A percentile compares a stretch with the other conserved stretches of the same genome.
These are phyloP conservation scores for Posidonia oceanica DNA, from an alignment of 116 monocot genomes.

Conservation along the genomic window DNA sequence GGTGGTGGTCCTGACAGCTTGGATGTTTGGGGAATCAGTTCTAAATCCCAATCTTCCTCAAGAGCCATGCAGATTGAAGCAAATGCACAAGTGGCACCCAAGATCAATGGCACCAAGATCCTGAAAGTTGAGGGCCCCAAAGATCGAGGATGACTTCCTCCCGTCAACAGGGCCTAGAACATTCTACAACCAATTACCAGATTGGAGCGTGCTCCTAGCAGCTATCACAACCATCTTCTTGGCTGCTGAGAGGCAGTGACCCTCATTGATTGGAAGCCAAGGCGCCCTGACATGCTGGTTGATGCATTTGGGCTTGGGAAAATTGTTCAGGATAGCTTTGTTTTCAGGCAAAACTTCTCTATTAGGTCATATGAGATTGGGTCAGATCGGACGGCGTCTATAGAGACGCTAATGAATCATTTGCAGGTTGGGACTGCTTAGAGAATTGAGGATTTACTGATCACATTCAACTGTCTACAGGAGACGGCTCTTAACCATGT, in stretches of 20 bases:
- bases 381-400: constrained; percentile 76
- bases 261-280: constrained; percentile 80
- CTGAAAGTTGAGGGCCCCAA: constrained; percentile 32
- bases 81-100: constrained; percentile 64
- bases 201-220: constrained; percentile 88
- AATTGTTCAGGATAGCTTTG: constrained; percentile 57
- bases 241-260: constrained; percentile 96
- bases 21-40: constrained; percentile 36
- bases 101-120: constrained; percentile 64
- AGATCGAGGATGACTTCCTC: constrained; percentile 37
- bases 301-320: constrained; percentile 74
- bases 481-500: constrained; percentile 71
- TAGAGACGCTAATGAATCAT: constrained; percentile 97
- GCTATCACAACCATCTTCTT: constrained; percentile 80
- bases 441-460: not conserved
- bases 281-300: constrained; percentile 70
- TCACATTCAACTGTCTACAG: constrained; percentile 10
- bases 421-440: constrained; percentile 46
- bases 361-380: constrained; percentile 94
- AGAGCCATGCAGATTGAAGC: constrained; percentile 45
- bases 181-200: constrained; percentile 81
- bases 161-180: constrained; percentile 36
- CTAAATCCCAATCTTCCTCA: constrained; percentile 34
- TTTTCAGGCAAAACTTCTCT: constrained; percentile 82
- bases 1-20: constrained; percentile 35